phyloP scores from a whole-genome alignment of 2,329 filamentous ascomycete species.

The Clarireedia sp. region DNA sequence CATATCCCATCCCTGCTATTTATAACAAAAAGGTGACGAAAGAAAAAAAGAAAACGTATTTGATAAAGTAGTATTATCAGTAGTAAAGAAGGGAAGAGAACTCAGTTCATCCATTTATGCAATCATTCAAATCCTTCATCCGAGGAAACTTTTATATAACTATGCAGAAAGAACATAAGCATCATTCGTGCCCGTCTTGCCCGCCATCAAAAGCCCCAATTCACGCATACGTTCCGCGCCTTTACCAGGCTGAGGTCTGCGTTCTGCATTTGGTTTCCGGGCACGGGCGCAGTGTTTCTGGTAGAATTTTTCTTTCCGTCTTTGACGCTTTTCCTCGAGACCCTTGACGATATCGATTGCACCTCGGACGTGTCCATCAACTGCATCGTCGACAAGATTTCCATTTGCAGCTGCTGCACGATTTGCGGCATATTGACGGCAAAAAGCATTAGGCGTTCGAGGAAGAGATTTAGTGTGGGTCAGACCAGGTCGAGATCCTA shows the following conservation, averaged over 20 bases:
- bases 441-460: slow-evolving; percentile 65
- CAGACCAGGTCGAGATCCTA: slow-evolving; percentile 54
- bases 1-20: too few relatives aligned
- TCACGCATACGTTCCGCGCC: slow-evolving; percentile 91
- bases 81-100: too few relatives aligned
- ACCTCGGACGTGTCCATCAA: slow-evolving; percentile 67
- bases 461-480: slow-evolving; percentile 83
- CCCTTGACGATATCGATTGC: slow-evolving; percentile 97
- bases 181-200: slow-evolving; percentile 58
- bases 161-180: slow-evolving; percentile 68
- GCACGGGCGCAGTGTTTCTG: slow-evolving; percentile 73
- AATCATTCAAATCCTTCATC: too few relatives aligned
- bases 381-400: slow-evolving; percentile 29
- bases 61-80: too few relatives aligned
- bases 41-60: too few relatives aligned
- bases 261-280: slow-evolving; percentile 59
- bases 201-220: slow-evolving; percentile 81
- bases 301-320: slow-evolving; percentile 86
- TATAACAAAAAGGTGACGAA: too few relatives aligned
- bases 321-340: slow-evolving; percentile 85
- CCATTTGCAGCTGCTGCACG: slow-evolving; percentile 35
- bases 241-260: slow-evolving; percentile 62
- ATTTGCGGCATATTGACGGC: slow-evolving; percentile 37
- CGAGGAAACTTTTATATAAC: not conserved
- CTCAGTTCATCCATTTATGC: too few relatives aligned